Percentiles rank a stretch among this genome's conserved stretches.
Conservation (phyloP, 345 rosid species). For the Syzygium jambos region DNA sequence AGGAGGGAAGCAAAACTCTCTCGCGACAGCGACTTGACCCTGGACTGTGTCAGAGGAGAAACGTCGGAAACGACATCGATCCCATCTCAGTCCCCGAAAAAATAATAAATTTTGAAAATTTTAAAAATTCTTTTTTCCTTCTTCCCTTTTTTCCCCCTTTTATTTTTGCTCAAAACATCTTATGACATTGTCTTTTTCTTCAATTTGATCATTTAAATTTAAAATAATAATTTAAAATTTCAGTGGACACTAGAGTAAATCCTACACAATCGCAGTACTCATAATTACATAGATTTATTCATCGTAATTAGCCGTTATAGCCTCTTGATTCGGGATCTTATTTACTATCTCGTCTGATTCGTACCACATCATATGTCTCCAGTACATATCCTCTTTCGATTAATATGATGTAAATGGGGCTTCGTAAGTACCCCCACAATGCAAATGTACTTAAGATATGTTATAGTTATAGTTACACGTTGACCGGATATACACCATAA, state of each 20-base stretch:
- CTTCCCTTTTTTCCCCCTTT: fast-evolving
- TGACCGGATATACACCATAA: neutral
- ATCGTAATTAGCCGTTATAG: neutral
- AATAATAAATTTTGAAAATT: too few species aligned
- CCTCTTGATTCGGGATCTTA: neutral
- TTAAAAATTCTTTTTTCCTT: too few species aligned
- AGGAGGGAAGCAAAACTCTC: neutral
- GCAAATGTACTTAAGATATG: neutral
- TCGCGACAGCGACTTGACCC: neutral
- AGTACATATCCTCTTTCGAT: neutral
- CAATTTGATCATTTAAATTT: too few species aligned
- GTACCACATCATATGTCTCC: neutral
- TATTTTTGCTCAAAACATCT: neutral
- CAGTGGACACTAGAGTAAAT: neutral
- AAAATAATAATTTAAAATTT: too few species aligned
- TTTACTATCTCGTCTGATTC: neutral
- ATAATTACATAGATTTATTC: neutral
- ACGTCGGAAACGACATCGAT: neutral
- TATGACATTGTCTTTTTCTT: neutral
- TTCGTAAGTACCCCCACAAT: neutral
- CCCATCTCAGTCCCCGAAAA: neutral
- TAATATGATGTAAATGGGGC: neutral
- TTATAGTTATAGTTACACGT: neutral
- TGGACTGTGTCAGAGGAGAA: neutral
- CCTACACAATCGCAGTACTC: neutral